Evolutionary conservation across 2,329 filamentous ascomycete genomes (phyloP), one percentile per base, ranked within the genome.

Genomic region (Lecanicillium sp.): DNA sequence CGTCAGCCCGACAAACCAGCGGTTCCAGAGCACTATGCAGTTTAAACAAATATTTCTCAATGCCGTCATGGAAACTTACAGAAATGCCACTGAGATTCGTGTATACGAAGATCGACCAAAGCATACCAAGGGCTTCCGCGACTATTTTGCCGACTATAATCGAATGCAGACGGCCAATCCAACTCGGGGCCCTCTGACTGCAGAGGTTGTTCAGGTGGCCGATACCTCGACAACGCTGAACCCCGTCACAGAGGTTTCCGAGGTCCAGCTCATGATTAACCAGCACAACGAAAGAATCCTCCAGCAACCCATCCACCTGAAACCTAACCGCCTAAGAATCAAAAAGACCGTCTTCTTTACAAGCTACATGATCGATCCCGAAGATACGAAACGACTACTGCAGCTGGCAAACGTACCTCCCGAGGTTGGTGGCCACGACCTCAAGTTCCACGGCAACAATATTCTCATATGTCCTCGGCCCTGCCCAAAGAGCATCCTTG

Each of bases 311-410:
- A 35, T 60, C 55, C 42, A 65, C 30, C 43, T 51, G 13, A 60
- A 59, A 18, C 58, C 58, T 34, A 57, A 62, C 29, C 65, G 62
- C 33, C 70, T 92, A 43, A 72, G 76, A 49, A 86, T 98, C 56
- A 87, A 85, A 59, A 89, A 89, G 56, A 86, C 80, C 2, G 82
- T 95, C 35, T 87, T 88, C 60, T 95, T 90, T 62, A 95, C 92
- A 2, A 87, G 86, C 35, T 96, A 98, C 61, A 77, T 94, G 60
- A 81, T 98, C 47, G 71, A 71, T 29, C 69, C 78, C 34, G 68
- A 75, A 18, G 85, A 92, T 57, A 82, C 81, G 3, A 75, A 84
- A 52, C 78, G 75, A 40, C 68, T 96, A 28, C 73, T 85, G 40
- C 72, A 74, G 5, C 70, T 94, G n/a, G 78, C 80, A 20, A 61